Conservation (phyloP, 805 yeast species). For the Zygoascus flipseniorum region DNA sequence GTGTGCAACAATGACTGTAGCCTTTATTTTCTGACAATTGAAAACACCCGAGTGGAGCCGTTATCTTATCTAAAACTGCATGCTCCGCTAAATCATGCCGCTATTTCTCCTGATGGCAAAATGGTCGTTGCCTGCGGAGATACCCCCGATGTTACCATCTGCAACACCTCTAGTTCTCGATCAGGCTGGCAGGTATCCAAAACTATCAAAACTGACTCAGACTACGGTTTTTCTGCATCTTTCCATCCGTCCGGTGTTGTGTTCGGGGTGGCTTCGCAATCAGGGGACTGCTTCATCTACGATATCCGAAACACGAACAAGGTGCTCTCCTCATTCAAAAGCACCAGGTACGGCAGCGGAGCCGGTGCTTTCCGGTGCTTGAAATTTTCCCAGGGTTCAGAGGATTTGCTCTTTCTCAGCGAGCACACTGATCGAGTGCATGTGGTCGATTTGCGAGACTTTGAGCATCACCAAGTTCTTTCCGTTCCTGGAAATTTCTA, state of each 20-base stretch:
- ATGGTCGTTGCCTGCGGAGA: slow-evolving; percentile 70
- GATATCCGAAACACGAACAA: slow-evolving; percentile 54
- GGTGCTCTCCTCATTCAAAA: slow-evolving; percentile 31
- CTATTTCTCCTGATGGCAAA: slow-evolving; percentile 54
- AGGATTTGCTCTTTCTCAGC: slow-evolving; percentile 65
- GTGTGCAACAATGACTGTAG: slow-evolving; percentile 80
- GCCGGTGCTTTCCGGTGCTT: slow-evolving; percentile 62
- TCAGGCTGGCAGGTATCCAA: slow-evolving; percentile 24
- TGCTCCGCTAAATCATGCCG: slow-evolving; percentile 68
- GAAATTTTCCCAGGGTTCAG: slow-evolving; percentile 56
- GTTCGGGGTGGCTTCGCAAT: slow-evolving; percentile 78
- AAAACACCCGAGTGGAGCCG: slow-evolving; percentile 30
- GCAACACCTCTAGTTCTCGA: slow-evolving; percentile 13
- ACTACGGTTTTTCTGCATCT: slow-evolving; percentile 75
- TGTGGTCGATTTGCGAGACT: slow-evolving; percentile 68
- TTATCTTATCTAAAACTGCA: neutral
- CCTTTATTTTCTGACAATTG: slow-evolving; percentile 56
- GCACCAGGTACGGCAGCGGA: slow-evolving; percentile 34
- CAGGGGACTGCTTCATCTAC: slow-evolving; percentile 69
- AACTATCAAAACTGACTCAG: slow-evolving; percentile 51
- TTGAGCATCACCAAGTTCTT: slow-evolving; percentile 67
- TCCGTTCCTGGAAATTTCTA: slow-evolving; percentile 17
- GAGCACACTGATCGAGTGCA: slow-evolving; percentile 89
- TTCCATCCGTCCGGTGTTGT: slow-evolving; percentile 67
- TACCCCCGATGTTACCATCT: slow-evolving; percentile 52